phyloP scores from a whole-genome alignment of 1,139 yeast species.

The Saccharomyces pastorianus region DNA sequence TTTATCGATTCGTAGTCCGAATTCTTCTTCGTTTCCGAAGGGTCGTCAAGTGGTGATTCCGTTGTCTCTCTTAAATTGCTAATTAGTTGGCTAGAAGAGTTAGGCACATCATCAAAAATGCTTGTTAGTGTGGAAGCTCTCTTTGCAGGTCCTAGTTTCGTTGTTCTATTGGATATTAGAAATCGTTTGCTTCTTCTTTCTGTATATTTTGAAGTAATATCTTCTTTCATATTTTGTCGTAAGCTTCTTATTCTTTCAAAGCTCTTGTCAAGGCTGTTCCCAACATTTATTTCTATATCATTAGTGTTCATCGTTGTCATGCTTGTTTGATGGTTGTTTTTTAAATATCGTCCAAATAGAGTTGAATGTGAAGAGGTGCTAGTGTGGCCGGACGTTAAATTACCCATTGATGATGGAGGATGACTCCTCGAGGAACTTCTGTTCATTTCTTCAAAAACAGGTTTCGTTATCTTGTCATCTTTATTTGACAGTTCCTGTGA shows the following conservation, averaged over 20 bases:
- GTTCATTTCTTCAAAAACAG: not conserved
- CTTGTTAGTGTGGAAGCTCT: conserved; percentile 21
- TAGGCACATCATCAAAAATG: not conserved
- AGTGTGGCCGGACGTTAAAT: not conserved
- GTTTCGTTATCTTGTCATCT: not conserved
- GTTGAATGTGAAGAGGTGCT: conserved; percentile 11
- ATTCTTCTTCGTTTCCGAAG: not conserved
- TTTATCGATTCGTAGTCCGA: conserved; percentile 23
- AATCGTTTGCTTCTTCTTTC: conserved; percentile 31
- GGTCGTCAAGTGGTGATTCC: not conserved
- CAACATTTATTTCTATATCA: conserved; percentile 5
- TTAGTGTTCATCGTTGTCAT: conserved; percentile 20
- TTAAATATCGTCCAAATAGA: conserved; percentile 14
- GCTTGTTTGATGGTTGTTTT: conserved; percentile 17
- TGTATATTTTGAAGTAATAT: conserved; percentile 25
- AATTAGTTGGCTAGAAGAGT: conserved; percentile 2
- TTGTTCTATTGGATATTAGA: conserved; percentile 21
- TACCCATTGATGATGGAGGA: not conserved
- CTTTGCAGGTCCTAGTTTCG: conserved; percentile 36
- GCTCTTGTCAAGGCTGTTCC: conserved; percentile 6
- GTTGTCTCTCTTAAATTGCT: conserved; percentile 1
- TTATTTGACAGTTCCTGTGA: not conserved
- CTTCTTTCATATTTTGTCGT: conserved; percentile 26
- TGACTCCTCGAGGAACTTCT: not conserved
- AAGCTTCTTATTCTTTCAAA: conserved; percentile 18